Evolutionary conservation across 2,329 filamentous ascomycete species (phyloP).

Genomic region (Incumbomyces lentus): DNA sequence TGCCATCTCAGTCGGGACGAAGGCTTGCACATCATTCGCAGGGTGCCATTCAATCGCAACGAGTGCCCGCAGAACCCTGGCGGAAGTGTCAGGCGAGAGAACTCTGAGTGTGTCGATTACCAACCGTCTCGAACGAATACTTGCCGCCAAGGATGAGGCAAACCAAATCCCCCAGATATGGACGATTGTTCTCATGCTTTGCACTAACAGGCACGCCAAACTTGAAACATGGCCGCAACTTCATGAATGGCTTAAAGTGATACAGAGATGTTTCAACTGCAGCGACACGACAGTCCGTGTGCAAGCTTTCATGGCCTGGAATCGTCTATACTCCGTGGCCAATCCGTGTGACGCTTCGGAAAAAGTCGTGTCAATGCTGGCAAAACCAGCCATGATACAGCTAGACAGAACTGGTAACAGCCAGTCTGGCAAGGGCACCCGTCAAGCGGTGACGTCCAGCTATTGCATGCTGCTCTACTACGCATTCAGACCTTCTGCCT

Average conservation of each 20-base stretch:
- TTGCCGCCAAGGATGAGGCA: conserved; percentile 48
- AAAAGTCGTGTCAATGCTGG: conserved; percentile 50
- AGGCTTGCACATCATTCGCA: conserved; percentile 59
- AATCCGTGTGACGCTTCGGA: conserved; percentile 51
- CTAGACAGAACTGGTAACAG: conserved; percentile 54
- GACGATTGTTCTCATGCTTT: conserved; percentile 69
- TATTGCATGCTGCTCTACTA: conserved; percentile 79
- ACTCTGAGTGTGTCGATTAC: conserved; percentile 62
- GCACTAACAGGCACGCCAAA: conserved; percentile 52
- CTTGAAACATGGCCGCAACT: conserved; percentile 61
- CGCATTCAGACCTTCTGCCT: conserved; percentile 60
- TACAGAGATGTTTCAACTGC: conserved; percentile 76
- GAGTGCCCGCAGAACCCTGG: conserved; percentile 47
- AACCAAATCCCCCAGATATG: conserved; percentile 74
- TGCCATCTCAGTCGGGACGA: conserved; percentile 63
- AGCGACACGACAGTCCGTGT: conserved; percentile 59
- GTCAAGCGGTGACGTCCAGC: conserved; percentile 54
- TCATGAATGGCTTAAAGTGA: conserved; percentile 62
- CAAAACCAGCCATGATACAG: conserved; percentile 58
- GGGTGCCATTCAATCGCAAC: conserved; percentile 58
- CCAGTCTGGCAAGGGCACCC: conserved; percentile 31
- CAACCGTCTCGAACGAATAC: conserved; percentile 57
- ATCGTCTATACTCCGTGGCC: conserved; percentile 66
- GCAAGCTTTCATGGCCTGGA: conserved; percentile 78
- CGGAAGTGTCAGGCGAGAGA: conserved; percentile 41